Evolutionary conservation across 139 green algal genomes (phyloP), one percentile per base, ranked within the genome.

Genomic region (Auxenochlorella protothecoides): DNA sequence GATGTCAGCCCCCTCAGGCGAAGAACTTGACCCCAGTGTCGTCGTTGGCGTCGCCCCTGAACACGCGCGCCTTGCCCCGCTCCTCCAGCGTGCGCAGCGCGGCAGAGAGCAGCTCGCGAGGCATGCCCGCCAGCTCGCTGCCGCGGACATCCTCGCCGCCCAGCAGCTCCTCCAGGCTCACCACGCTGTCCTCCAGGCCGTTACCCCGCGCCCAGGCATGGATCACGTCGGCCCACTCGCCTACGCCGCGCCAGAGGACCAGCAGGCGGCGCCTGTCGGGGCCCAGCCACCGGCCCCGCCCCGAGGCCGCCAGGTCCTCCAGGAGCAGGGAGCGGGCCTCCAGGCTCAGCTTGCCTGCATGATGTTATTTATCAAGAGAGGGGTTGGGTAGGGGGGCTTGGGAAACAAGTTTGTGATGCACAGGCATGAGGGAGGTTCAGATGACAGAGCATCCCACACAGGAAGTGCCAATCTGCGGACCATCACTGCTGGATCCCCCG

Each of bases 1-100:
- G 27, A 44, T 44, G 27, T 44, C 27, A 44, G 27, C 27, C 27
- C 27, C 27, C 27, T 44, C 2, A 62, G 9, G 27, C 44, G 54
- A 87, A 72, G 53, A 93, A 91, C 77, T 93, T 93, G 63, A 93
- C 79, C 15, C 88, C 88, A 57, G 86, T 81, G 7, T 92, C 88
- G 27, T 87, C 88, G 3, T 75, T 72, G 5, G 75, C 78, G 8
- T 65, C 67, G 0, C 87, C 87, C 59, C 80, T 81, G 79, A 92
- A 92, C 16, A 89, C 61, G 74, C 83, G 89, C 67, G 84, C 85
- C 63, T 83, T 84, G 15, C 87, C 84, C 72, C 83, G 78, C 15
- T 69, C 13, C 74, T 93, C 88, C 68, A 93, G 68, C 8, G 83
- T n/a, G 59, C 73, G 70, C 5, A 93, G 56, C 6, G 78, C 83